Percentiles rank a stretch among this genome's conserved stretches.
phyloP scores from a whole-genome alignment of 148 eudicot species.

The Cornus controversa region DNA sequence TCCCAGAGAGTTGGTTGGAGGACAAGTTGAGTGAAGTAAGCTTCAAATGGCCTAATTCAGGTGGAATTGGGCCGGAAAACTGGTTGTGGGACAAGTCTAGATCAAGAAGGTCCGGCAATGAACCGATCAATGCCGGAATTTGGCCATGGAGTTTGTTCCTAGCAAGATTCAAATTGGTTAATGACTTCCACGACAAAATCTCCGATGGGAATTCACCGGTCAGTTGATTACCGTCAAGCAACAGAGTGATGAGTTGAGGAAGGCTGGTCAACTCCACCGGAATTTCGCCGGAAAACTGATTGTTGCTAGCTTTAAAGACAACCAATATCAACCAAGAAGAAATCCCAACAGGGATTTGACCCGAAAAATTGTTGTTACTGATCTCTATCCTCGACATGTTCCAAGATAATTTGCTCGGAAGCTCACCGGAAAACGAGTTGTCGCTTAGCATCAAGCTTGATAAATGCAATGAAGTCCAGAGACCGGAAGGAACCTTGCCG shows the following conservation, averaged over 20 bases:
- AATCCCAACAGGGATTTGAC: slow-evolving; percentile 40
- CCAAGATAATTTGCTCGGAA: slow-evolving; percentile 42
- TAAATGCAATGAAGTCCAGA: slow-evolving; percentile 45
- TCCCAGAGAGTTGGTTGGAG: slow-evolving; percentile 33
- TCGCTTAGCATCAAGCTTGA: slow-evolving; percentile 26
- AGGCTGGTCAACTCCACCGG: slow-evolving; percentile 49
- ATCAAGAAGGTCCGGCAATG: slow-evolving; percentile 19
- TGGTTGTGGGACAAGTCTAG: slow-evolving; percentile 32
- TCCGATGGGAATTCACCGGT: slow-evolving; percentile 22
- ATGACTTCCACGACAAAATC: slow-evolving; percentile 20
- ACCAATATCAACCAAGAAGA: slow-evolving; percentile 40
- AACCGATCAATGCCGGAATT: slow-evolving; percentile 25
- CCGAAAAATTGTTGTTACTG: slow-evolving; percentile 51
- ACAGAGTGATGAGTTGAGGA: slow-evolving; percentile 11
- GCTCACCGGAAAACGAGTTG: slow-evolving; percentile 51
- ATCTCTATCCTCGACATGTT: slow-evolving; percentile 48
- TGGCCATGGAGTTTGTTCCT: slow-evolving; percentile 28
- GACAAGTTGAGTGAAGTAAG: slow-evolving; percentile 24
- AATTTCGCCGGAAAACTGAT: slow-evolving; percentile 44
- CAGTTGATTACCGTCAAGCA: slow-evolving; percentile 26
- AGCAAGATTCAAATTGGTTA: slow-evolving; percentile 24
- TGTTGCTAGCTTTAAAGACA: slow-evolving; percentile 50
- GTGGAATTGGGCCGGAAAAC: slow-evolving; percentile 30
- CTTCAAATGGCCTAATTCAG: slow-evolving; percentile 23
- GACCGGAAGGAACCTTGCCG: slow-evolving; percentile 52